phyloP scores from a whole-genome alignment of 306 rosid genomes.

The Trichosanthes cucumerina region DNA sequence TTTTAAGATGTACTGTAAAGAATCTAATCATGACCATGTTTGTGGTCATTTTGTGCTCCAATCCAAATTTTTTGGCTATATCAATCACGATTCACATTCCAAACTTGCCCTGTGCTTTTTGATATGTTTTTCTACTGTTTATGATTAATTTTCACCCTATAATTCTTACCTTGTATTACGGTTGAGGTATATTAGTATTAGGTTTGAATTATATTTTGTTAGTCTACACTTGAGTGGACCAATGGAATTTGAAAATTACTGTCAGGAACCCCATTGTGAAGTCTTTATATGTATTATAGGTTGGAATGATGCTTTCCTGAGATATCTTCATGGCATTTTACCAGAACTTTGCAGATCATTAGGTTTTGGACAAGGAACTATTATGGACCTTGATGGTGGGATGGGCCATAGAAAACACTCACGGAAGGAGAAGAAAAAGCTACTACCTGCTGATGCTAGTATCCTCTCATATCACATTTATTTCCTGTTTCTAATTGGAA shows the following conservation, averaged over 20 bases:
- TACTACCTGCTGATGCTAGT: slow-evolving; percentile 44
- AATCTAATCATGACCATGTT: background rate
- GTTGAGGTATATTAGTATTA: background rate
- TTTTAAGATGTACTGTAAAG: background rate
- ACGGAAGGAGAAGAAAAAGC: slow-evolving; percentile 74
- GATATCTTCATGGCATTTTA: slow-evolving; percentile 13
- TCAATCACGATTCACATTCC: background rate
- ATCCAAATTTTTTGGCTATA: background rate
- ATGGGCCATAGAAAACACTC: slow-evolving; percentile 47
- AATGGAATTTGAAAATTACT: background rate
- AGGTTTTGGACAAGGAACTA: slow-evolving; percentile 33
- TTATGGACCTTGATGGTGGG: slow-evolving; percentile 42
- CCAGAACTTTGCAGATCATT: slow-evolving; percentile 76
- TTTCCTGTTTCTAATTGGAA: background rate
- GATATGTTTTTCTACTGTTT: background rate
- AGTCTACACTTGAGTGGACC: background rate
- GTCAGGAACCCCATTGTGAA: background rate
- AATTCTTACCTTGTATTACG: background rate
- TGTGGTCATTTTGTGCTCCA: background rate
- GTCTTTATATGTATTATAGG: background rate
- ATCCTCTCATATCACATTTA: slow-evolving; percentile 37
- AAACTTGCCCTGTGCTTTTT: background rate
- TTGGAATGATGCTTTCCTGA: slow-evolving; percentile 20
- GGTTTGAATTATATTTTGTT: background rate
- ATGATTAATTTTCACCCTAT: background rate